A percentile compares a stretch with the other conserved stretches of the same genome.
Conservation (phyloP, 2,329 filamentous ascomycete genomes). For the Colletotrichum chlorophyti region DNA sequence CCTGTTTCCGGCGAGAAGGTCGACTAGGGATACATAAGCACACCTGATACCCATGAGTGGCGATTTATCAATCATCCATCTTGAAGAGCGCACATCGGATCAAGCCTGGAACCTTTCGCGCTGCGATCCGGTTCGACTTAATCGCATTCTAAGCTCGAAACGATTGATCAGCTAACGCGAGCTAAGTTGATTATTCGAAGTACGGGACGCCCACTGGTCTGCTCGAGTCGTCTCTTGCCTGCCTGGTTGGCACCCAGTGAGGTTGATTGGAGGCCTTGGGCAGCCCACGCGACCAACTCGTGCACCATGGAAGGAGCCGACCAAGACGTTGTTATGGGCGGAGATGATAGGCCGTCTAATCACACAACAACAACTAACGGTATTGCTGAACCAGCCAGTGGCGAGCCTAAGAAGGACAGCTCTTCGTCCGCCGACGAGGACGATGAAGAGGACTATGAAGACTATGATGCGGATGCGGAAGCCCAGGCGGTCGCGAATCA, state of each 20-base stretch:
- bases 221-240: too few relatives aligned
- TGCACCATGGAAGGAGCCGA: slow-evolving; percentile 20
- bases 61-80: background rate
- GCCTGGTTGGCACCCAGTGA: background rate
- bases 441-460: slow-evolving; percentile 41
- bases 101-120: background rate
- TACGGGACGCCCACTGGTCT: background rate
- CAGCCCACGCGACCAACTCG: background rate
- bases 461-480: slow-evolving; percentile 37
- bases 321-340: slow-evolving; percentile 44
- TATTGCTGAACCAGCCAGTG: slow-evolving; percentile 24
- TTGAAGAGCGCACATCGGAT: background rate
- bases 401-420: slow-evolving; percentile 27
- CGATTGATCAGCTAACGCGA: background rate
- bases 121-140: background rate
- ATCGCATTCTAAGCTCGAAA: background rate
- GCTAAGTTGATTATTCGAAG: background rate
- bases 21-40: too few relatives aligned
- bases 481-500: slow-evolving; percentile 46
- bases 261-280: background rate
- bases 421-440: slow-evolving; percentile 39
- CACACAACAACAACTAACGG: slow-evolving; percentile 49
- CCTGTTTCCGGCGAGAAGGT: too few relatives aligned
- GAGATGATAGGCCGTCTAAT: slow-evolving; percentile 51
- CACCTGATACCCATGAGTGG: too few relatives aligned